Conservation (phyloP, 768 basidiomycete species). For the Trametopsis cervina region DNA sequence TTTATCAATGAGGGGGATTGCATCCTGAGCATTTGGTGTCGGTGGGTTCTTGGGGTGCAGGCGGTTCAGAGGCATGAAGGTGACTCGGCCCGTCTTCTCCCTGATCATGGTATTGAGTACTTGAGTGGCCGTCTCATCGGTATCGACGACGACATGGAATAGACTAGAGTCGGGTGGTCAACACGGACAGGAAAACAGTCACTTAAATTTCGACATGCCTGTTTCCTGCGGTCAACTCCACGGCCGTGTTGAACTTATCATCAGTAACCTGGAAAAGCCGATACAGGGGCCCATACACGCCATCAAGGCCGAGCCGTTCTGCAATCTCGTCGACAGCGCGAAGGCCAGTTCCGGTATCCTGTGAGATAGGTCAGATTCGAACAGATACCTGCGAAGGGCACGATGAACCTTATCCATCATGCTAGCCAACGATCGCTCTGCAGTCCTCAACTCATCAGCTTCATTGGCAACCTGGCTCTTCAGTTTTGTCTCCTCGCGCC, state of each 20-base stretch:
- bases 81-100: slow-evolving; percentile 91
- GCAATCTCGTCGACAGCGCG: slow-evolving; percentile 82
- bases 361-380: background rate
- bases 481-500: slow-evolving; percentile 92
- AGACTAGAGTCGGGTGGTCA: slow-evolving; percentile 43
- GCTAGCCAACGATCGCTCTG: slow-evolving; percentile 70
- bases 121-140: slow-evolving; percentile 85
- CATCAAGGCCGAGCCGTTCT: slow-evolving; percentile 62
- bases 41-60: slow-evolving; percentile 69
- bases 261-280: slow-evolving; percentile 89
- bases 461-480: slow-evolving; percentile 72
- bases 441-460: slow-evolving; percentile 69
- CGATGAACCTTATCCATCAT: slow-evolving; percentile 91
- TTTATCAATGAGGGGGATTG: slow-evolving; percentile 77
- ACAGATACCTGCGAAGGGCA: background rate
- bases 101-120: slow-evolving; percentile 92
- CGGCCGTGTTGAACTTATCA: slow-evolving; percentile 80
- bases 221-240: slow-evolving; percentile 94
- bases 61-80: slow-evolving; percentile 97
- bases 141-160: slow-evolving; percentile 97
- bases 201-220: slow-evolving; percentile 43
- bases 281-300: slow-evolving; percentile 93
- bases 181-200: slow-evolving; percentile 1
- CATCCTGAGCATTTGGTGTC: slow-evolving; percentile 66
- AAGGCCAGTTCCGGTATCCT: slow-evolving; percentile 91